Base-by-base conservation (phyloP, 306 rosid species). In the Chamaecrista fasciculata region DNA sequence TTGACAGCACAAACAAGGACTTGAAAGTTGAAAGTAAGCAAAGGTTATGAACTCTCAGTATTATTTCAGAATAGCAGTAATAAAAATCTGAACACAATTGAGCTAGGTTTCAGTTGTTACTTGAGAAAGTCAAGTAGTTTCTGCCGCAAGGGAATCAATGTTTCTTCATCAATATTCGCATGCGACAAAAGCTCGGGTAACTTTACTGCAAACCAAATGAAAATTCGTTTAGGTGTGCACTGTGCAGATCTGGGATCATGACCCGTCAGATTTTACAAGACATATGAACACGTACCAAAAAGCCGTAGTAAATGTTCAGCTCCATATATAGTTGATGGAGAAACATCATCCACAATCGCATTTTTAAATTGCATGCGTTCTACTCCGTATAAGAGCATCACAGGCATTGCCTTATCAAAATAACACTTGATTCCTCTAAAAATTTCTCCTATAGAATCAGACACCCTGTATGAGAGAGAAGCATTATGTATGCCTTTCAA, bases 281-380 rank as follows among this genome's bases (percentile, higher is more conserved):
- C 43, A 48, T n/a, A 44, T 40, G 43, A 64, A 28, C 91, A 28
- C 91, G 65, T 88, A 93, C 98, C 98, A 78, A 93, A 93, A 50
- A 93, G 96, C 66, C 96, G 93, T 39, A 93, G 66, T 69, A 93
- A 73, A 86, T 93, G 98, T 78, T 93, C 98, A 16, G 96, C 98
- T 34, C 98, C 98, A 55, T 93, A 93, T 64, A 90, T 73, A 58
- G 88, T 78, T 26, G 96, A 90, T 1, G 98, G 93, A 63, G 98
- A 86, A 63, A 82, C 78, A 55, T 80, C 77, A 74, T 83, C 92
- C 8, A 36, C 64, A 26, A 93, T 67, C 15, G 64, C 51, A 44
- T 87, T 89, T 43, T 68, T 81, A 70, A 80, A 89, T 73, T 90
- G 96, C 76, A 83, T 78, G 86, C 91, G 98, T 72, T 93, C 98